Percentiles rank a stretch among this genome's conserved stretches.
Conservation (phyloP, 257 asterid species). For the Striga asiatica region DNA sequence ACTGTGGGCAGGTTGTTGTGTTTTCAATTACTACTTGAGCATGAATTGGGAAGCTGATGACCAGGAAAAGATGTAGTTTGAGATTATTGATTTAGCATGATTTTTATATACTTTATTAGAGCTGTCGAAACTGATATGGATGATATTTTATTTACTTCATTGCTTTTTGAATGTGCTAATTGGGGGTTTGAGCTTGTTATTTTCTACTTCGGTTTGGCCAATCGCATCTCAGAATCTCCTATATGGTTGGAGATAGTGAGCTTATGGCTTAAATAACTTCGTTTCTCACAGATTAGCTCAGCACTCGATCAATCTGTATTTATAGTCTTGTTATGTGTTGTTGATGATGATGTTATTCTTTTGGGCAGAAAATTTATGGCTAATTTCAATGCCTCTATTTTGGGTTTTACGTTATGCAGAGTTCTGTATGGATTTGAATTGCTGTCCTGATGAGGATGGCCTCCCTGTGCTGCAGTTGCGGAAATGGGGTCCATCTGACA, state of each 20-base stretch:
- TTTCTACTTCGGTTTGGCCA: slow-evolving; percentile 10
- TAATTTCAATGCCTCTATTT: slow-evolving; percentile 1
- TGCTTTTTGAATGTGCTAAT: slow-evolving; percentile 9
- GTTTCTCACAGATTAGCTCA: slow-evolving; percentile 4
- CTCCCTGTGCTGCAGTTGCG: slow-evolving; percentile 67
- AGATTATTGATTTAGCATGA: not conserved
- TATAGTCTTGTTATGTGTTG: not conserved
- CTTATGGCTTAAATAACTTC: slow-evolving; percentile 8
- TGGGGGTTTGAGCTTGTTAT: slow-evolving; percentile 15
- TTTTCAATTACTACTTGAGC: slow-evolving; percentile 12
- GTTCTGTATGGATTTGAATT: slow-evolving; percentile 31
- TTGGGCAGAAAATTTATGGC: slow-evolving; percentile 1
- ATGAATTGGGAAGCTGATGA: slow-evolving; percentile 13
- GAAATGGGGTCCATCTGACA: slow-evolving; percentile 67
- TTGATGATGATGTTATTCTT: not conserved
- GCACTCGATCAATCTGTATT: slow-evolving; percentile 1
- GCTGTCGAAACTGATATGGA: slow-evolving; percentile 5
- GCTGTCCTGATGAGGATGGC: slow-evolving; percentile 32
- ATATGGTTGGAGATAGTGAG: not conserved
- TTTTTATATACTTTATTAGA: not conserved
- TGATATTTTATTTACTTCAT: slow-evolving; percentile 1
- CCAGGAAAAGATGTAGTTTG: slow-evolving; percentile 11
- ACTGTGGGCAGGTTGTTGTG: slow-evolving; percentile 10
- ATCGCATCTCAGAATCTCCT: not conserved
- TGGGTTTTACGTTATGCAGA: slow-evolving; percentile 15